Evolutionary conservation across 495 filamentous ascomycete species (phyloP).

Genomic region (Podospora sp.): DNA sequence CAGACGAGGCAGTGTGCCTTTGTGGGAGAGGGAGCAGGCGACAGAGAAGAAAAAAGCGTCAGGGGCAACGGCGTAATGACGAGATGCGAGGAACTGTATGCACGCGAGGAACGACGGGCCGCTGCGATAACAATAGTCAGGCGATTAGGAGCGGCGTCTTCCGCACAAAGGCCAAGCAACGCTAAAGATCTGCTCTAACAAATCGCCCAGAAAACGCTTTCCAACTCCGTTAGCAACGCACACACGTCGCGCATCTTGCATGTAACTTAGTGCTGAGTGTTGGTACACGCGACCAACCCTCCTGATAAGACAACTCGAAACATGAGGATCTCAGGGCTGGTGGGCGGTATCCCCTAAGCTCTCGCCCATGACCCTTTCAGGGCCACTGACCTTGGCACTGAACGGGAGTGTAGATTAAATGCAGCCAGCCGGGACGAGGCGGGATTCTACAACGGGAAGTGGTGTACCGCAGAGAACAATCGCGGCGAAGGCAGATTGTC

Average conservation of each 20-base stretch:
- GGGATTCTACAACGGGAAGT: too few species aligned
- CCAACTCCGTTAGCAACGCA: conserved; percentile 1
- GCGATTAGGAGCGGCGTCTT: conserved; percentile 8
- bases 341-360: too few species aligned
- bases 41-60: conserved; percentile 4
- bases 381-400: too few species aligned
- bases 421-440: too few species aligned
- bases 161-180: not conserved
- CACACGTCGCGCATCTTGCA: not conserved
- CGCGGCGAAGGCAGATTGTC: too few species aligned
- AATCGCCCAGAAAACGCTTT: not conserved
- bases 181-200: conserved; percentile 1
- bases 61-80: conserved; percentile 14
- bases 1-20: not conserved
- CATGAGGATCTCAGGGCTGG: too few species aligned
- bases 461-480: too few species aligned
- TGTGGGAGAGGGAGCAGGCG: not conserved
- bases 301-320: conserved; percentile 1
- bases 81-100: conserved; percentile 9
- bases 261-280: not conserved
- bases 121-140: conserved; percentile 17
- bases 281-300: conserved; percentile 1
- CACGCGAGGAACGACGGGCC: conserved; percentile 7
- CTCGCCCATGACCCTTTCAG: too few species aligned
- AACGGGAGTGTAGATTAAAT: too few species aligned